Percentiles rank a stretch among this genome's conserved stretches.
These are phyloP conservation scores for Plectranthus barbatus DNA, from an alignment of 257 asterid species.

Conservation along the genomic window DNA sequence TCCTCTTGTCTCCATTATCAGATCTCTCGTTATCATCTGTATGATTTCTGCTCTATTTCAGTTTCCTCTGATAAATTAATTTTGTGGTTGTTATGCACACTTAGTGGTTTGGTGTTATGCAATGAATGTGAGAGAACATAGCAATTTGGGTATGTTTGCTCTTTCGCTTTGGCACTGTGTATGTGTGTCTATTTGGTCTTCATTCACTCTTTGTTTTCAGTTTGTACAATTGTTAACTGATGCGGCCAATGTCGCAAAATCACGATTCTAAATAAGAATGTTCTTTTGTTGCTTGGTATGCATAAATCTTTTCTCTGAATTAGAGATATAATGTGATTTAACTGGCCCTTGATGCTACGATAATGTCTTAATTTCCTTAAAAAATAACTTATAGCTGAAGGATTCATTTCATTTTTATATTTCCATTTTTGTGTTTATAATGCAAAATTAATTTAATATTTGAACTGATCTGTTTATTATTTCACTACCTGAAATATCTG, in stretches of 20 bases:
- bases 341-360: background rate
- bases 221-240: background rate
- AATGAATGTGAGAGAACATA: background rate
- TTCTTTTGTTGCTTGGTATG: background rate
- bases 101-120: background rate
- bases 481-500: background rate
- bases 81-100: background rate
- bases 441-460: too few species aligned
- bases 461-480: background rate
- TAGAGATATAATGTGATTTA: background rate
- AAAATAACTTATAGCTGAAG: background rate
- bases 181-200: background rate
- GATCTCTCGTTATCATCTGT: slow-evolving; percentile 85
- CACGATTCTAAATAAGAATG: slow-evolving; percentile 1
- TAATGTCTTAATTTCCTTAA: background rate
- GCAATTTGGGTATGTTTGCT: background rate
- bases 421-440: background rate
- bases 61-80: background rate
- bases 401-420: background rate
- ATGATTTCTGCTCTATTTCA: slow-evolving; percentile 14
- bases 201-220: background rate
- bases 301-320: background rate
- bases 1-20: slow-evolving; percentile 76
- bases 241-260: background rate
- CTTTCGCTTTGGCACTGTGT: slow-evolving; percentile 3